A percentile compares a stretch with the other conserved stretches of the same genome.
Conservation (phyloP, 495 filamentous ascomycete species). For the Geopyxis carbonaria region DNA sequence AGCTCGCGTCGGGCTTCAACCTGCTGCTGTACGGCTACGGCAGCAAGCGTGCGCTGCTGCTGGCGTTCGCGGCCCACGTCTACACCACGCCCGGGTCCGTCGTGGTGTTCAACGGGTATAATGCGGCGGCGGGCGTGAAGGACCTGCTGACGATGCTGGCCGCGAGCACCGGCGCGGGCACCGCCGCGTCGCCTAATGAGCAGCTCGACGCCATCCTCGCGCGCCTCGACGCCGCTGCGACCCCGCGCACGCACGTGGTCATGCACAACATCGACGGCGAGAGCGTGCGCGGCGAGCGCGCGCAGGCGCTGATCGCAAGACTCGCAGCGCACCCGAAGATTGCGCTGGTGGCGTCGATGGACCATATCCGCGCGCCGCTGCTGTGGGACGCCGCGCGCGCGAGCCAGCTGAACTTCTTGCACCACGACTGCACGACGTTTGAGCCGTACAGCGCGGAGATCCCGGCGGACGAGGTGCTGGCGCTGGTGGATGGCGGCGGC, state of each 20-base stretch:
- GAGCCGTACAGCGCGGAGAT: constrained; percentile 63
- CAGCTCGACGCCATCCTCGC: constrained; percentile 46
- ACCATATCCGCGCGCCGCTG: constrained; percentile 70
- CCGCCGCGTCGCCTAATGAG: constrained; percentile 46
- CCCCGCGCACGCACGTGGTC: constrained; percentile 44
- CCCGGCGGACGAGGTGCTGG: constrained; percentile 52
- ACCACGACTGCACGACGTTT: constrained; percentile 91
- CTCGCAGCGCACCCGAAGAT: constrained; percentile 60
- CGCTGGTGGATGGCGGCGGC: constrained; percentile 65
- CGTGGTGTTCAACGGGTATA: constrained; percentile 79
- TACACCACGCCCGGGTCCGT: constrained; percentile 36
- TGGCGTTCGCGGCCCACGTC: constrained; percentile 58
- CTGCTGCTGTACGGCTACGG: constrained; percentile 87
- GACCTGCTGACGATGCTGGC: constrained; percentile 58
- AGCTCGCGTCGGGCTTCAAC: constrained; percentile 76
- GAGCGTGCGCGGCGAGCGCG: constrained; percentile 49
- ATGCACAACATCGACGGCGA: constrained; percentile 74
- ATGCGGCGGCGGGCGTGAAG: constrained; percentile 53
- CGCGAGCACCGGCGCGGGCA: constrained; percentile 33
- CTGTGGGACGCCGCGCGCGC: constrained; percentile 77
- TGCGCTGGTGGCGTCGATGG: constrained; percentile 59
- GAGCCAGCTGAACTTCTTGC: constrained; percentile 65
- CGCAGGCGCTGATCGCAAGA: constrained; percentile 57
- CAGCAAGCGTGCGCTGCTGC: constrained; percentile 61
- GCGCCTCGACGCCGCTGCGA: constrained; percentile 35